phyloP scores from a whole-genome alignment of 148 eudicot genomes.

The Hydrangea macrophylla region DNA sequence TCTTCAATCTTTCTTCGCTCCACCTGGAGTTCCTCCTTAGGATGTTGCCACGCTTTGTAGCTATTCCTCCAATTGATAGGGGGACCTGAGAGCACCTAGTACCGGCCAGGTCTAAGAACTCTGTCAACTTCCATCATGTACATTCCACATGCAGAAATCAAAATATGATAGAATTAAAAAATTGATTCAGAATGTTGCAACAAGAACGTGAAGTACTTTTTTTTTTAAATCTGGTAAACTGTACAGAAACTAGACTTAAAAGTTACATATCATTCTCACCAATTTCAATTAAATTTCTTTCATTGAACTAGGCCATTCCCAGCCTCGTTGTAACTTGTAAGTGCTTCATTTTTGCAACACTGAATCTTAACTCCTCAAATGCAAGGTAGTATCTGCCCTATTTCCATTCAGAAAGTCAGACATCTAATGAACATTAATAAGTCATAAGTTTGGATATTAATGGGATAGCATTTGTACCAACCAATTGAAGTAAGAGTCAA shows the following conservation, averaged over 20 bases:
- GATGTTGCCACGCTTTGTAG: conserved; percentile 58
- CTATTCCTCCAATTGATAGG: conserved; percentile 69
- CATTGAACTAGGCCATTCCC: too few relatives aligned
- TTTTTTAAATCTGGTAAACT: too few relatives aligned
- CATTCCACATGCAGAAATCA: conserved; percentile 64
- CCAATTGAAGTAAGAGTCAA: neutral
- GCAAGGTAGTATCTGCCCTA: neutral
- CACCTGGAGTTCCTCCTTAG: conserved; percentile 53
- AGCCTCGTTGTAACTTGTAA: too few relatives aligned
- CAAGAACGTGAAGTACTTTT: too few relatives aligned
- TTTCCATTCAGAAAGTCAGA: neutral
- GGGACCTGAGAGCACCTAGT: too few relatives aligned
- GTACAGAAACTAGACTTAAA: too few relatives aligned
- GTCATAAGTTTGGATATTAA: too few relatives aligned
- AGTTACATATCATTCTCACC: too few relatives aligned
- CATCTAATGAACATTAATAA: neutral
- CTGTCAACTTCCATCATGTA: conserved; percentile 80
- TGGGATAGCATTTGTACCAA: neutral
- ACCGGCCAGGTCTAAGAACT: conserved; percentile 77
- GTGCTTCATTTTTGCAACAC: neutral
- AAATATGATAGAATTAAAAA: too few relatives aligned
- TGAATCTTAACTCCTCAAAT: neutral
- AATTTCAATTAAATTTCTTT: too few relatives aligned
- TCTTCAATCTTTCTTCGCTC: conserved; percentile 65
- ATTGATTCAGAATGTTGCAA: too few relatives aligned